A percentile compares a stretch with the other conserved stretches of the same genome.
phyloP scores from a whole-genome alignment of 306 rosid species.

The Comarum palustre region DNA sequence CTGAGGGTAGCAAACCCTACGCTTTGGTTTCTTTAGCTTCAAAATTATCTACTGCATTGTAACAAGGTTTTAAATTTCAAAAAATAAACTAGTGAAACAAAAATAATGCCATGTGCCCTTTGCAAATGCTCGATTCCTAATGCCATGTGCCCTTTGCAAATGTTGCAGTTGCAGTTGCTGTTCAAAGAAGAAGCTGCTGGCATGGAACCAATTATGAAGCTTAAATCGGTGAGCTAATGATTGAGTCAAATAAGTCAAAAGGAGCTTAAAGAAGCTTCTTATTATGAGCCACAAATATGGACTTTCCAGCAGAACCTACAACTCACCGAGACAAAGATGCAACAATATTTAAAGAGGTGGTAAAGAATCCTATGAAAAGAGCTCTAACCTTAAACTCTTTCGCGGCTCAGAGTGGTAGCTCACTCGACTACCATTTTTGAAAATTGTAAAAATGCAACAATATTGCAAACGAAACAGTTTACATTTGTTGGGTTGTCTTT shows the following conservation, averaged over 20 bases:
- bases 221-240: constrained; percentile 5
- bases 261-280: not conserved
- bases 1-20: too few relatives aligned
- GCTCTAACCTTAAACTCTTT: too few relatives aligned
- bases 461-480: not conserved
- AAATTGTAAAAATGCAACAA: not conserved
- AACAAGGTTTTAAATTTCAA: too few relatives aligned
- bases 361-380: too few relatives aligned
- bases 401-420: too few relatives aligned
- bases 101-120: too few relatives aligned
- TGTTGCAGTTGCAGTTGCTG: not conserved
- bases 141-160: constrained; percentile 13
- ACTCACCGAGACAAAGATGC: not conserved
- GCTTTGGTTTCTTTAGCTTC: too few relatives aligned
- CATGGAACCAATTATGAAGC: constrained; percentile 8
- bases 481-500: not conserved
- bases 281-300: not conserved
- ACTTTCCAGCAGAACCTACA: not conserved
- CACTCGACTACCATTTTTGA: too few relatives aligned
- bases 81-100: not conserved
- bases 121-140: not conserved
- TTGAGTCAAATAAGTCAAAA: not conserved
- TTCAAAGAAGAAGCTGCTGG: not conserved
- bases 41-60: too few relatives aligned
- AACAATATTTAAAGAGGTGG: too few relatives aligned